phyloP scores from a whole-genome alignment of 192 early-diverging fungal species.

The Coemansia sp. region DNA sequence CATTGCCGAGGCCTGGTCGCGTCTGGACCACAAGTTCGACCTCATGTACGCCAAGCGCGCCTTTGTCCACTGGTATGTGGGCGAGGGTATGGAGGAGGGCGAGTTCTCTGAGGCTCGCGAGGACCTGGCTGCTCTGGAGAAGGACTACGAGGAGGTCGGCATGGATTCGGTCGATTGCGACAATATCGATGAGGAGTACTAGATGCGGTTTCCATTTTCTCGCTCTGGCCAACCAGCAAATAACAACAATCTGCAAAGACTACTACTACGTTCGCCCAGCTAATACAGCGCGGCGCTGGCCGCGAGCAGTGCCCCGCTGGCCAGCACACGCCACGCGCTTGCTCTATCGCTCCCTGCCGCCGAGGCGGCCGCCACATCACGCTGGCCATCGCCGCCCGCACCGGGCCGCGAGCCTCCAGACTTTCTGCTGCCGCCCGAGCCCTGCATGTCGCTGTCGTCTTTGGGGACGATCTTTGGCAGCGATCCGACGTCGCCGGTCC shows the following conservation, averaged over 20 bases:
- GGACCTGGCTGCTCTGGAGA: slow-evolving; percentile 98
- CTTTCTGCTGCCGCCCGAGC: too few relatives aligned
- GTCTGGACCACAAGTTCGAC: slow-evolving; percentile 99
- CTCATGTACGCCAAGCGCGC: slow-evolving; percentile 99
- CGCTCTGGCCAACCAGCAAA: too few relatives aligned
- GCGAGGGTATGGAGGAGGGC: slow-evolving; percentile 99
- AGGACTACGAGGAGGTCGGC: slow-evolving; percentile 99
- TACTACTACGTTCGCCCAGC: too few relatives aligned
- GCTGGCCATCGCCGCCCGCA: too few relatives aligned
- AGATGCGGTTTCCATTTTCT: slow-evolving; percentile 8
- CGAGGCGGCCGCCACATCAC: too few relatives aligned
- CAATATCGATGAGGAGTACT: slow-evolving; percentile 67
- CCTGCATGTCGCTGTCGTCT: slow-evolving; percentile 4
- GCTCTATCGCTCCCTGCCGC: too few relatives aligned
- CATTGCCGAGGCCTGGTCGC: slow-evolving; percentile 99
- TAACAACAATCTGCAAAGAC: too few relatives aligned
- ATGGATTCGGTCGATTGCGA: slow-evolving; percentile 87
- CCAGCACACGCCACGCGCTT: too few relatives aligned
- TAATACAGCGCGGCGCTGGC: too few relatives aligned
- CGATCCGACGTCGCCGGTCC: slow-evolving; percentile 14
- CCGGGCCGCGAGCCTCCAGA: too few relatives aligned
- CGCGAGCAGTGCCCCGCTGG: too few relatives aligned
- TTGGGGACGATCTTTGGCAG: slow-evolving; percentile 36
- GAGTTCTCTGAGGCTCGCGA: slow-evolving; percentile 99
- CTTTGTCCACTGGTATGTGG: slow-evolving; percentile 99